phyloP scores from a whole-genome alignment of 2,329 filamentous ascomycete genomes.

The Fusarium poae region DNA sequence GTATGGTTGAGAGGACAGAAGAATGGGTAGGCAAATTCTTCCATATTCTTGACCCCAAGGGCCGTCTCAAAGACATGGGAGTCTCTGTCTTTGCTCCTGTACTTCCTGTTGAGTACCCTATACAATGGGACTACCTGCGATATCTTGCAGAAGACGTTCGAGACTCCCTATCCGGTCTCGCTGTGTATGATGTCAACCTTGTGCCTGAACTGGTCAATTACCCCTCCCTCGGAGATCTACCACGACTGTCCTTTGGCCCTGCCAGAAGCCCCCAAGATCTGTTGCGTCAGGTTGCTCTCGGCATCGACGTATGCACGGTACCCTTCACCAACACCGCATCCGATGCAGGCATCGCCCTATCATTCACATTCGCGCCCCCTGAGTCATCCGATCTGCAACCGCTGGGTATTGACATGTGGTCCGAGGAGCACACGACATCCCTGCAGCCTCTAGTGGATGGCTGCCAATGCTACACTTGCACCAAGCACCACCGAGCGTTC shows the following conservation, averaged over 20 bases:
- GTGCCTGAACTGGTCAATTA: constrained; percentile 73
- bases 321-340: constrained; percentile 81
- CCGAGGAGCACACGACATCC: constrained; percentile 69
- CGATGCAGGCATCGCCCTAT: constrained; percentile 86
- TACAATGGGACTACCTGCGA: constrained; percentile 85
- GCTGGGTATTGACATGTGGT: constrained; percentile 86
- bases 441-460: constrained; percentile 70
- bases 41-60: constrained; percentile 48
- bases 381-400: constrained; percentile 53
- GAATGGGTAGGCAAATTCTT: constrained; percentile 82
- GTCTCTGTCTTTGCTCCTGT: constrained; percentile 73
- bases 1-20: constrained; percentile 89
- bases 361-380: constrained; percentile 77
- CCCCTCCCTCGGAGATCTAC: constrained; percentile 69
- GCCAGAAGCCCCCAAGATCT: constrained; percentile 80
- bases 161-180: constrained; percentile 73
- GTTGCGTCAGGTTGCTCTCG: constrained; percentile 79
- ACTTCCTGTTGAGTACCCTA: constrained; percentile 78
- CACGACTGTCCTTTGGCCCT: constrained; percentile 79
- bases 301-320: constrained; percentile 83
- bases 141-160: constrained; percentile 74
- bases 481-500: constrained; percentile 85
- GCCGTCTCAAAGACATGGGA: constrained; percentile 46
- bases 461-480: constrained; percentile 88
- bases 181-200: constrained; percentile 80